These are phyloP conservation scores for Boeremia lycopersici DNA, from an alignment of 2,329 filamentous ascomycete species.

Conservation along the genomic window DNA sequence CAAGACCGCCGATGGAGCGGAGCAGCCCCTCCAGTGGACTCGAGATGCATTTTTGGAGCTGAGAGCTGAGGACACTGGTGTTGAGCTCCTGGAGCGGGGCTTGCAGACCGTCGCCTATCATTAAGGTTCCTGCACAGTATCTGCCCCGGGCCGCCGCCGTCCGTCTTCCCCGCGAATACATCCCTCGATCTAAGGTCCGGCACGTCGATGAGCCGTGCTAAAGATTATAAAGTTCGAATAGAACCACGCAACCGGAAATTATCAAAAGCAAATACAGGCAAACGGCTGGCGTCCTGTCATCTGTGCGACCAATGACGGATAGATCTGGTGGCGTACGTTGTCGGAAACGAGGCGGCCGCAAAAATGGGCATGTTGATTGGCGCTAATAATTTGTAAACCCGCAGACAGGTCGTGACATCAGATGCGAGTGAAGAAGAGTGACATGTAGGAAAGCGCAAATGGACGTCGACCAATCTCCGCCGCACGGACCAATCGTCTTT, in stretches of 20 bases:
- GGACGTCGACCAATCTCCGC: background rate
- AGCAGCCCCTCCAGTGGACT: background rate
- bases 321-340: conserved; percentile 13
- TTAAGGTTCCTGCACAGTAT: background rate
- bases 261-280: conserved; percentile 10
- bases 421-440: conserved; percentile 5
- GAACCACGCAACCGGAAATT: background rate
- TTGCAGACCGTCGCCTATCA: background rate
- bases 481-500: conserved; percentile 6
- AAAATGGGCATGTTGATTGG: background rate
- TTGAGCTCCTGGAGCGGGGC: background rate
- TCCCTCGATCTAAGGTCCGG: background rate
- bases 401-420: background rate
- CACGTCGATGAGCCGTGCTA: background rate
- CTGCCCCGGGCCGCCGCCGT: background rate
- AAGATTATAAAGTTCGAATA: background rate
- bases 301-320: conserved; percentile 1
- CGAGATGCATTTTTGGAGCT: background rate
- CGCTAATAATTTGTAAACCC: background rate
- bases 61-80: background rate
- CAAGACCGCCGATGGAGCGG: conserved; percentile 6
- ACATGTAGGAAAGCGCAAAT: conserved; percentile 2
- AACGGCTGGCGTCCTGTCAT: conserved; percentile 1
- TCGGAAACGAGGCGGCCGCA: background rate
- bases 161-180: conserved; percentile 1